These are phyloP conservation scores for Neopestalotiopsis sp. DNA, from an alignment of 2,329 filamentous ascomycete genomes.

Conservation along the genomic window DNA sequence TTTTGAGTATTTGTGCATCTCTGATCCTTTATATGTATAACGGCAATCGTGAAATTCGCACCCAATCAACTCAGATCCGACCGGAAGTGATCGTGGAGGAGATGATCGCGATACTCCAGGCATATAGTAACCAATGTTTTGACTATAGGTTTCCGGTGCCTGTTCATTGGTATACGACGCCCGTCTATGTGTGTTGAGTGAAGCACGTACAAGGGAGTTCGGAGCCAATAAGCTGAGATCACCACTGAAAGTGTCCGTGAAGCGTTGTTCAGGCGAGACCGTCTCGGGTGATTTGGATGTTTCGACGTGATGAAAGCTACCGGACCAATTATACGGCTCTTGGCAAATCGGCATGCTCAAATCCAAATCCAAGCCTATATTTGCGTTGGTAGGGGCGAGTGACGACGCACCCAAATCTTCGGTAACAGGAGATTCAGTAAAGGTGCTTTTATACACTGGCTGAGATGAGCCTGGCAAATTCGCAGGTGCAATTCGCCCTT, in stretches of 20 bases:
- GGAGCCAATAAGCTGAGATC: no score
- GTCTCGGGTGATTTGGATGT: no score
- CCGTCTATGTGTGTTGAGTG: no score
- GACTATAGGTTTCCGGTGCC: background rate
- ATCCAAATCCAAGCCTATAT: no score
- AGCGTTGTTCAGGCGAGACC: no score
- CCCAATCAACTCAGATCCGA: background rate
- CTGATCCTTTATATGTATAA: background rate
- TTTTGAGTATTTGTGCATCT: background rate
- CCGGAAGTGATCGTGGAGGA: background rate
- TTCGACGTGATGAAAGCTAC: no score
- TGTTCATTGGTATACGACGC: no score
- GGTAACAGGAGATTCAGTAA: background rate
- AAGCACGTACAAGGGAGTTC: no score
- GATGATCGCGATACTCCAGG: background rate
- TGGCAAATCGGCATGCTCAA: no score
- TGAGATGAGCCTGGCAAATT: background rate
- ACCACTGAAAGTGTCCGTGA: no score
- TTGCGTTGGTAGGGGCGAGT: no score
- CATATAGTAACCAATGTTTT: background rate
- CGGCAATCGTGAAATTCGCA: background rate
- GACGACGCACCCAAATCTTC: background rate
- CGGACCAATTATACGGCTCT: no score
- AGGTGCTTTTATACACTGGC: background rate
- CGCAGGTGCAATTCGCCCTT: background rate